Conservation (phyloP, 179 eudicot genomes). For the Vitellaria paradoxa region DNA sequence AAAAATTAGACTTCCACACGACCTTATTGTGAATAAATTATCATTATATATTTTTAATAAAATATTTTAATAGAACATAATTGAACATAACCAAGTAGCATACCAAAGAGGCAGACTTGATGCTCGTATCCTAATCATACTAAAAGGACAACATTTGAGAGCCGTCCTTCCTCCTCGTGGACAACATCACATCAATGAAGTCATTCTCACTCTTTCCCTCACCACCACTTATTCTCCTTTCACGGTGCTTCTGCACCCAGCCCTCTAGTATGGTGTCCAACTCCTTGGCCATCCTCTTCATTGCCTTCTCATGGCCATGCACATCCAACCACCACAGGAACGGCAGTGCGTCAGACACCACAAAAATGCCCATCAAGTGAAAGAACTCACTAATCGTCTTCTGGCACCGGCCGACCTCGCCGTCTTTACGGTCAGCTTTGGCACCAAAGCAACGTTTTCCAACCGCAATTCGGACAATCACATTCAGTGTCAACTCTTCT, state of each 20-base stretch:
- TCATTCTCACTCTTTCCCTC: background rate
- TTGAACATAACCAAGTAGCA: no score
- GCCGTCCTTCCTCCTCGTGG: background rate
- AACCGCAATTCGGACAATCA: background rate
- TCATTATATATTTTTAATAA: no score
- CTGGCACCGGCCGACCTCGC: background rate
- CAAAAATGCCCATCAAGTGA: constrained; percentile 12
- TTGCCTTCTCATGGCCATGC: constrained; percentile 23
- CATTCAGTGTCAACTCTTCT: background rate
- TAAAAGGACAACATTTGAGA: no score
- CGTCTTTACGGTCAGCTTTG: background rate
- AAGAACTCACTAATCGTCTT: constrained; percentile 11
- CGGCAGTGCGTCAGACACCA: constrained; percentile 25
- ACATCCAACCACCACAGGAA: constrained; percentile 29
- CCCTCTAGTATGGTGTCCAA: constrained; percentile 11
- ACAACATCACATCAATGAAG: constrained; percentile 18
- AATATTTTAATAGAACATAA: no score
- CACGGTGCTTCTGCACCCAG: constrained; percentile 29
- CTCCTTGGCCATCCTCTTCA: constrained; percentile 18
- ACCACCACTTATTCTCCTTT: background rate
- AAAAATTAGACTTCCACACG: no score
- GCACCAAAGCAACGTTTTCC: constrained; percentile 13
- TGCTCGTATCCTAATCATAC: no score
- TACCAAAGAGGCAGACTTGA: no score
- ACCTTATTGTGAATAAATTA: no score